phyloP scores from a whole-genome alignment of 2,329 filamentous ascomycete species.

The Colletotrichum tofieldiae region DNA sequence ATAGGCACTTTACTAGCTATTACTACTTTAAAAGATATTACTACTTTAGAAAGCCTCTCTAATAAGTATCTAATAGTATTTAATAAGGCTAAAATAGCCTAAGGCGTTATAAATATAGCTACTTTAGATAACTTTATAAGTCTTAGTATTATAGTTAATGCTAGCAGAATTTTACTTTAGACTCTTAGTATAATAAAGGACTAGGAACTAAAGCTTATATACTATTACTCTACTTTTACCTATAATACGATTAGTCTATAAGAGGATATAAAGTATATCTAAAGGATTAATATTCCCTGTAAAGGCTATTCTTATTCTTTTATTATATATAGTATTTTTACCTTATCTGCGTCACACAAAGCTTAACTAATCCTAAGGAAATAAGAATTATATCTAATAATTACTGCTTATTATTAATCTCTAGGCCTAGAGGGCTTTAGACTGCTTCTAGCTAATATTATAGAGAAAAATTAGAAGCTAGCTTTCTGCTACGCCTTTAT shows the following conservation, averaged over 20 bases:
- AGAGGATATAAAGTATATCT: constrained; percentile 47
- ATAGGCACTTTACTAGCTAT: not conserved
- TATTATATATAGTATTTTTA: constrained; percentile 51
- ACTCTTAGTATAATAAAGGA: not conserved
- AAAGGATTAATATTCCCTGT: constrained; percentile 47
- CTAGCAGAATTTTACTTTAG: not conserved
- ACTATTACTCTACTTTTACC: constrained; percentile 50
- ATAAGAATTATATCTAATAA: constrained; percentile 46
- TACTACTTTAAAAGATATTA: not conserved
- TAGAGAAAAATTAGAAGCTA: constrained; percentile 47
- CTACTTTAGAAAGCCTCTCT: no score
- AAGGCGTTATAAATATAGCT: not conserved
- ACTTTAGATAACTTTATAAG: not conserved
- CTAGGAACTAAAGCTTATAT: constrained; percentile 48
- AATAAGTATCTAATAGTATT: not conserved
- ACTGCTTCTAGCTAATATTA: constrained; percentile 42
- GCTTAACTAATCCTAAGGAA: constrained; percentile 47
- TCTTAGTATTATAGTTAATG: not conserved
- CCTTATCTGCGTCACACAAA: constrained; percentile 49
- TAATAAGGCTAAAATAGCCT: not conserved
- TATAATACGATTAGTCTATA: constrained; percentile 45
- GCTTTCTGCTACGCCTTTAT: constrained; percentile 60
- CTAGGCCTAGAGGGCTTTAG: constrained; percentile 50
- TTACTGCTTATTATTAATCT: constrained; percentile 49
- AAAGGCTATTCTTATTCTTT: constrained; percentile 48